These are phyloP conservation scores for Camelina laxa DNA, from an alignment of 345 rosid genomes.

Conservation along the genomic window DNA sequence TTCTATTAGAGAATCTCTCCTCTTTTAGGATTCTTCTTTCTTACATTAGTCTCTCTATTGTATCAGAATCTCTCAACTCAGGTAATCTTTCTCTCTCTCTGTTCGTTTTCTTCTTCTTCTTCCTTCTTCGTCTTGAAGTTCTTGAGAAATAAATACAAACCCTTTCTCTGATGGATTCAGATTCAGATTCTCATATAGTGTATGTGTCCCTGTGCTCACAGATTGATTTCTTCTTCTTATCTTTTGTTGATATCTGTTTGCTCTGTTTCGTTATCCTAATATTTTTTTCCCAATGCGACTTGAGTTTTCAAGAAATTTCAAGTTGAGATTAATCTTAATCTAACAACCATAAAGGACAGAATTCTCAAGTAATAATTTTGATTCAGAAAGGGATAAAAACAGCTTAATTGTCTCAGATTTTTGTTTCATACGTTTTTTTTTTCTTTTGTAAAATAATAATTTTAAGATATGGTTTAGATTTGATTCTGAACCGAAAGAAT, in stretches of 20 bases:
- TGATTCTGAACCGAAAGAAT: neutral
- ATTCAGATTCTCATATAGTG: slow-evolving; percentile 15
- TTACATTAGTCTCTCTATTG: slow-evolving; percentile 21
- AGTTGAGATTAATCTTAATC: neutral
- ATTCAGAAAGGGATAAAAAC: no score
- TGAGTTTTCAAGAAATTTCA: neutral
- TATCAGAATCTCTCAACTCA: slow-evolving; percentile 38
- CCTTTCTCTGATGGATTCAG: slow-evolving; percentile 16
- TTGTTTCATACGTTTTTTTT: neutral
- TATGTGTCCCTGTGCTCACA: neutral
- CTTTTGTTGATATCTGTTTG: neutral
- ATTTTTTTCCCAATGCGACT: neutral
- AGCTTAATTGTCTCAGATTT: neutral
- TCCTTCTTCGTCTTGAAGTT: slow-evolving; percentile 27
- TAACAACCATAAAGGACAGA: neutral
- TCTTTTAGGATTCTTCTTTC: slow-evolving; percentile 22
- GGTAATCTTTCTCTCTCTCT: slow-evolving; percentile 14
- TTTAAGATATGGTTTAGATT: neutral
- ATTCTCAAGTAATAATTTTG: neutral
- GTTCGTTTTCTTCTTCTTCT: neutral
- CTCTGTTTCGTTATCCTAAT: neutral
- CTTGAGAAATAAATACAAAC: slow-evolving; percentile 9
- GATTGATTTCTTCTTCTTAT: neutral
- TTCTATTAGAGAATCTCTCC: slow-evolving; percentile 33
- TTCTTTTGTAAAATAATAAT: no score